phyloP scores from a whole-genome alignment of 1,284 basidiomycete genomes.

The Ganoderma sp. region DNA sequence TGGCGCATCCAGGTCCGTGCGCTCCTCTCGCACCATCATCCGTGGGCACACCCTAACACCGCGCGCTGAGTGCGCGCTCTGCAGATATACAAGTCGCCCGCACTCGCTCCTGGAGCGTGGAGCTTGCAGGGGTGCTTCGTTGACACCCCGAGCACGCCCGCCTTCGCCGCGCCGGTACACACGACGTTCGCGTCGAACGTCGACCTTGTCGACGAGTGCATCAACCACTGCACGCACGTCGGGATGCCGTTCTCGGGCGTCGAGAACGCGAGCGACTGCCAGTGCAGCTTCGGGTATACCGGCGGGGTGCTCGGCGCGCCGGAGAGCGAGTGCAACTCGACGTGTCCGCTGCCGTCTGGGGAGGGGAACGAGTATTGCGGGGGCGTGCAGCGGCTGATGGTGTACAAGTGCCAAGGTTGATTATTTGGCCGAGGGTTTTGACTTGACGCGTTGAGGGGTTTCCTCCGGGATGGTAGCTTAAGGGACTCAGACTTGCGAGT shows the following conservation, averaged over 20 bases:
- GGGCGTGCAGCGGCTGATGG: slow-evolving; percentile 22
- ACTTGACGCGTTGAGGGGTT: no score
- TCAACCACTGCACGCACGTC: slow-evolving; percentile 21
- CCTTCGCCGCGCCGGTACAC: slow-evolving; percentile 20
- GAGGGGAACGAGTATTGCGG: slow-evolving; percentile 21
- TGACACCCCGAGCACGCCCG: slow-evolving; percentile 21
- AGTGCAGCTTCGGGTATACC: slow-evolving; percentile 21
- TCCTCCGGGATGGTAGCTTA: no score
- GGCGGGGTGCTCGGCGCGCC: slow-evolving; percentile 11
- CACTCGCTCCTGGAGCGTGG: slow-evolving; percentile 22
- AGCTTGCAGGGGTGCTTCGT: slow-evolving; percentile 23
- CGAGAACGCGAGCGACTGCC: slow-evolving; percentile 24
- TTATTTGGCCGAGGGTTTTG: neutral
- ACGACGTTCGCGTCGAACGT: slow-evolving; percentile 23
- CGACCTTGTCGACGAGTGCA: slow-evolving; percentile 22
- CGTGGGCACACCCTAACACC: neutral
- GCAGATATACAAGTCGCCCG: slow-evolving; percentile 22
- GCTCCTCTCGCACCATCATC: neutral
- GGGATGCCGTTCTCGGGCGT: slow-evolving; percentile 23
- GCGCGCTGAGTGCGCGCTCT: neutral
- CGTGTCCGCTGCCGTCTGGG: slow-evolving; percentile 21
- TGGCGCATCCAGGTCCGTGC: slow-evolving; percentile 26
- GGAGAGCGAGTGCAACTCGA: slow-evolving; percentile 20
- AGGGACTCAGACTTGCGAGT: no score
- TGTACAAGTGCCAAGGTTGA: slow-evolving; percentile 11